Percentiles rank a stretch among this genome's conserved stretches.
Conservation (phyloP, 352 stramenopile species). For the Blastocystis sp. region DNA sequence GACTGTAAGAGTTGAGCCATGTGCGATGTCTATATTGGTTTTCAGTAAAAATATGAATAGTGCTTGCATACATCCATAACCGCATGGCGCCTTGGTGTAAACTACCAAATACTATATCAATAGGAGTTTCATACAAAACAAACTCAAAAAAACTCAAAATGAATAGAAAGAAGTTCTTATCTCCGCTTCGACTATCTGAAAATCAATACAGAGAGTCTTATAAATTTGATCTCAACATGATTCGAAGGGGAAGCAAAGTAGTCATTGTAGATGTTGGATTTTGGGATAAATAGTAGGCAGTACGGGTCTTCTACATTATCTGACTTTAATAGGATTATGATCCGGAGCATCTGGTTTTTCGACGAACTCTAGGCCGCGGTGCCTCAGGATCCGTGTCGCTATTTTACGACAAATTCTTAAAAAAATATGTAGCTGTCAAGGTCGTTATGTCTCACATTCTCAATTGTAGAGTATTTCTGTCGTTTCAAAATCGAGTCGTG, state of each 20-base stretch:
- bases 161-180: not conserved
- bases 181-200: not conserved
- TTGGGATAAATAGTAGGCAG: not conserved
- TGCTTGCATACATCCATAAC: too few relatives aligned
- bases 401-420: not conserved
- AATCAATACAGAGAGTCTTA: constrained; percentile 3
- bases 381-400: constrained; percentile 26
- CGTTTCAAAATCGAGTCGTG: not conserved
- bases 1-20: too few relatives aligned
- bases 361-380: not conserved
- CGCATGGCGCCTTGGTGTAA: too few relatives aligned
- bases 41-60: too few relatives aligned
- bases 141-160: not conserved
- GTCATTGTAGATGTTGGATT: not conserved
- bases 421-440: constrained; percentile 27
- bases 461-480: not conserved
- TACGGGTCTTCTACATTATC: not conserved
- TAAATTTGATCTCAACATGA: not conserved
- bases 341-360: not conserved
- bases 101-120: too few relatives aligned
- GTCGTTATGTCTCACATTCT: not conserved
- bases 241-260: not conserved
- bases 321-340: not conserved
- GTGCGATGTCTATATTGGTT: too few relatives aligned
- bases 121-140: not conserved